Base-by-base conservation (phyloP, 441 rosid species). In the Hypseocharis bilobata region DNA sequence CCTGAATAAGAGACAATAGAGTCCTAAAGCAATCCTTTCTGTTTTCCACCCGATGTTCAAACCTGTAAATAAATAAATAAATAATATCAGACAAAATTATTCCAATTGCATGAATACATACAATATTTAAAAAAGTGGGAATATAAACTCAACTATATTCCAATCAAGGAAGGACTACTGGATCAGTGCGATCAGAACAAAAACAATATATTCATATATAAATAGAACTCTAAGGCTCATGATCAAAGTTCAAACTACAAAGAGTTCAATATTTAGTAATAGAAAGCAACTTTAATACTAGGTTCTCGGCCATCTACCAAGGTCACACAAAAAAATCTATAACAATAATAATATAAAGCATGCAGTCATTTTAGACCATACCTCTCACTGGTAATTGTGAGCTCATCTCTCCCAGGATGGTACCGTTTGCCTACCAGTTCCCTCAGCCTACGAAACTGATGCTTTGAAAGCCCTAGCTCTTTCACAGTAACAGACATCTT, bases 381-480 rank as follows among this genome's bases (percentile, higher is more conserved):
- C 96, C 96, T 92, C 79, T 92, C 94, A 71, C 96, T 92, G 40
- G 86, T 92, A 66, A 92, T 88, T 16, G 90, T 89, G 58, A 92
- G 96, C 74, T 89, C 96, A 59, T 92, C 98, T 80, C 70, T 89
- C 74, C 98, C 96, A 0, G 94, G 94, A 82, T 88, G 69, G 72
- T 92, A 92, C 71, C 98, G 72, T 76, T 92, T 89, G 1, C 94
- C 98, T 47, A 88, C 96, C 58, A 89, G 77, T 30, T 85, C 91
- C 62, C 91, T 71, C 61, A 92, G 68, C 70, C 92, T 80, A 62
- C 77, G 82, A 66, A 83, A 86, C 65, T 89, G 96, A 73, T 80
- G 74, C 73, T 79, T 92, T 29, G 96, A 89, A 71, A 92, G 94
- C 61, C 96, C 96, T 0, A 89, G 96, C 77, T 89, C 98, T 74